Percentiles rank a stretch among this genome's conserved stretches.
phyloP scores from a whole-genome alignment of 345 rosid species.

The Eucalyptus sideroxylon region DNA sequence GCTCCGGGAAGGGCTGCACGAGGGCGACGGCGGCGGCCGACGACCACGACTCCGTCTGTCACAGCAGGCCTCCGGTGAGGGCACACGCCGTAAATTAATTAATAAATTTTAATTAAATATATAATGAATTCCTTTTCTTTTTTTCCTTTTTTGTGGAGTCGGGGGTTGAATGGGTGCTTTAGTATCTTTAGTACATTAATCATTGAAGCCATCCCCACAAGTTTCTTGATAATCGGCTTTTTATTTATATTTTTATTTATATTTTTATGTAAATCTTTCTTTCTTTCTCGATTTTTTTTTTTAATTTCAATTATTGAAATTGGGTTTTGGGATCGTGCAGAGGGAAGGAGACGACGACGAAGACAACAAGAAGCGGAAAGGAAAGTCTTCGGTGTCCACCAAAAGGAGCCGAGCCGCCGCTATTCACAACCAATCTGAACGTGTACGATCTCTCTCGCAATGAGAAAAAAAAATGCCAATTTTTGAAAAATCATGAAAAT shows the following conservation, averaged over 20 bases:
- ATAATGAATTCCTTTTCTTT: background rate
- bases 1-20: conserved; percentile 15
- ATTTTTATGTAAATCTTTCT: background rate
- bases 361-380: conserved; percentile 20
- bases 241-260: background rate
- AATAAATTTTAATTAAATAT: background rate
- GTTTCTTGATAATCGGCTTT: background rate
- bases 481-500: background rate
- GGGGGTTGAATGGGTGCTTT: background rate
- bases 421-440: conserved; percentile 94
- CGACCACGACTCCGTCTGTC: conserved; percentile 72
- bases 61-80: conserved; percentile 44
- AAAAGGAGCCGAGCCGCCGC: conserved; percentile 92
- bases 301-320: background rate
- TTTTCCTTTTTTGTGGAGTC: background rate
- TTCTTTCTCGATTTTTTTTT: background rate
- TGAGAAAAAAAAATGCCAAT: background rate
- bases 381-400: conserved; percentile 53
- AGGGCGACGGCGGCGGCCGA: conserved; percentile 24
- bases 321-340: background rate
- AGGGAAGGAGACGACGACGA: conserved; percentile 27
- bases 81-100: background rate
- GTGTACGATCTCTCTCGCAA: conserved; percentile 24
- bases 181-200: background rate
- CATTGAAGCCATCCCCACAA: background rate